These are phyloP conservation scores for Trifolium fragiferum DNA, from an alignment of 306 rosid species.

Conservation along the genomic window DNA sequence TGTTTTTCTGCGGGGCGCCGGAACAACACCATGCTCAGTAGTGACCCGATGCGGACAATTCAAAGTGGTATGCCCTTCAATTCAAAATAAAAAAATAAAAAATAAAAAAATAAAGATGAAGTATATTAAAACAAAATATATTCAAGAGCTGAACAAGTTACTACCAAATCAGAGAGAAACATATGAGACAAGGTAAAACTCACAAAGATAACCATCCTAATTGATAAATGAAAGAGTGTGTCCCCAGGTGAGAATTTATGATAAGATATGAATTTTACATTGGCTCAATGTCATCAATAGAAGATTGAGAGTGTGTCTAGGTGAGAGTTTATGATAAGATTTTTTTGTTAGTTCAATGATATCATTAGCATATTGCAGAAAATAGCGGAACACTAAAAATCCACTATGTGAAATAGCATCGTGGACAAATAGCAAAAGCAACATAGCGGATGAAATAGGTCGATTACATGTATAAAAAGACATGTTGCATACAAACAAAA, in stretches of 20 bases:
- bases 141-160: slow-evolving; percentile 13
- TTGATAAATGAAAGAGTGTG: slow-evolving; percentile 4
- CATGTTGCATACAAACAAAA: neutral
- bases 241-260: neutral
- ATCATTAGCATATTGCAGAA: neutral
- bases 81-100: slow-evolving; percentile 44
- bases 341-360: neutral
- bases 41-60: slow-evolving; percentile 86
- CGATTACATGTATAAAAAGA: neutral
- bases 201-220: neutral
- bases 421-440: neutral
- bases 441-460: neutral
- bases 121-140: neutral
- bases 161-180: neutral
- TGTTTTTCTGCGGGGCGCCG: slow-evolving; percentile 68
- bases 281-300: neutral
- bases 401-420: neutral
- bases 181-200: neutral
- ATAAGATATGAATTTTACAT: neutral
- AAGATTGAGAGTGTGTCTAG: neutral
- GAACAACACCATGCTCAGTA: slow-evolving; percentile 84
- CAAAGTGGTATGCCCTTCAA: slow-evolving; percentile 90
- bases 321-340: neutral
- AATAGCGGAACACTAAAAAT: neutral
- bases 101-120: too few relatives aligned